Base-by-base conservation (phyloP, 2,329 filamentous ascomycete species). In the Apiospora malaysiana region DNA sequence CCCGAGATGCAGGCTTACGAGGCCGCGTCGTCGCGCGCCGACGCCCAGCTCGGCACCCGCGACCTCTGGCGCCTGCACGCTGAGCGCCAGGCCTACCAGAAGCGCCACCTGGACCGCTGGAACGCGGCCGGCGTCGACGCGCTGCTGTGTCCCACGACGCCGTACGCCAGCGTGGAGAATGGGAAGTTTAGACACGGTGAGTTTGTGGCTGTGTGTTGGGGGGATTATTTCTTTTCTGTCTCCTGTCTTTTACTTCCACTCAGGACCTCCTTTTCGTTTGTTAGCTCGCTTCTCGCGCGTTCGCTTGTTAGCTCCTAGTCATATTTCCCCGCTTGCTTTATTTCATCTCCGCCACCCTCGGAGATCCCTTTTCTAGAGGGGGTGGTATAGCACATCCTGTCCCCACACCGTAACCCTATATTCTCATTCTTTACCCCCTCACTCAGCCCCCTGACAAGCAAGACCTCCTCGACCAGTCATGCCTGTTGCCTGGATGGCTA, bases 101-200 rank as follows among this genome's bases (percentile, higher is more conserved):
- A 84, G 72, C 76, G 78, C 12, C 85, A 86, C 68, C 77, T 86
- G 0, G 83, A 86, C 51, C 80, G 83, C 2, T 87, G 85, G 85
- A 81, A 81, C 45, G 77, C 76, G 66, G 82, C 82, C 0, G 83
- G 82, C 1, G 85, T 91, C 9, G 91, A 93, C 76, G 89, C 89
- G 1, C 84, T 93, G 10, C 78, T 93, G 0, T 89, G 87, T 68
- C 90, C 91, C 0, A 85, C 84, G 0, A 85, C 83, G 43, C 83
- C 85, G 0, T 86, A 83, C 68, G 81, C 80, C 51, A 81, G 80
- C 0, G 81, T 82, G 42, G 82, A 84, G 76, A 81, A 83, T 65
- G 83, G 83, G 5, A 78, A 78, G 1, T 84, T 85, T 51, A 82
- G 79, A 75, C 83, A 86, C 47, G 81, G 84, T 84, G 65, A 75